Evolutionary conservation across 78 protist genomes (phyloP), one percentile per base, ranked within the genome.

Genomic region (Mantamonas sphyraenae): DNA sequence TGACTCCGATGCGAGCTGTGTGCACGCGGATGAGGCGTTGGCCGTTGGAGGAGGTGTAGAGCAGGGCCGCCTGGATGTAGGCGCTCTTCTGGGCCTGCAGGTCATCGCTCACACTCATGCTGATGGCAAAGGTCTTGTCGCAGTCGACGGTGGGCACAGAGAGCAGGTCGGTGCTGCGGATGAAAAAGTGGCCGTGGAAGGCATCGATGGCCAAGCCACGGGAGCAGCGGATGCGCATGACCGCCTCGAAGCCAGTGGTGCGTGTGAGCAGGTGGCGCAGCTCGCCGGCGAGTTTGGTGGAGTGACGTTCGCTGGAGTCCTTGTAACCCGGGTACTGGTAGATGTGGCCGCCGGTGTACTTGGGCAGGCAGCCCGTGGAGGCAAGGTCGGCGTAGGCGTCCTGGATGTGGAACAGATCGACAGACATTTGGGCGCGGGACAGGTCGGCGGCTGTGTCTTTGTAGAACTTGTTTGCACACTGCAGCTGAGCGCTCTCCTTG

Each of bases 1-100:
- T 47, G 53, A 16, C 53, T 47, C 53, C 28, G 53, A 47, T 19
- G 53, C 75, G 38, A 24, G 67, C 38, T 1, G 88, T 88, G 55
- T 55, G 47, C 2, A 83, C 77, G 40, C 93, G 72, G n/a, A 88
- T 80, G 14, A 86, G 64, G 33, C 93, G 63, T 68, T 83, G 88
- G 57, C 93, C 83, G 40, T 71, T 71, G 14, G 71, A 22, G 17
- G 79, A 77, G 57, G 89, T 80, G 76, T 83, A 88, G 5, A 88
- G 78, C 1, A 88, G 34, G 2, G 87, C 87, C 0, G 82, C 38
- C 66, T 88, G 93, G 10, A 88, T 30, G 7, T 58, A 56, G 12
- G 61, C 71, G 37, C 12, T 73, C 55, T 24, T 53, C 67, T 8
- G 71, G n/a, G 38, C 33, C 31, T 7, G 66, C 73, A 19, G 57